A percentile compares a stretch with the other conserved stretches of the same genome.
Evolutionary conservation across 2,329 filamentous ascomycete species (phyloP).

Genomic region (Metarhizium rileyi): DNA sequence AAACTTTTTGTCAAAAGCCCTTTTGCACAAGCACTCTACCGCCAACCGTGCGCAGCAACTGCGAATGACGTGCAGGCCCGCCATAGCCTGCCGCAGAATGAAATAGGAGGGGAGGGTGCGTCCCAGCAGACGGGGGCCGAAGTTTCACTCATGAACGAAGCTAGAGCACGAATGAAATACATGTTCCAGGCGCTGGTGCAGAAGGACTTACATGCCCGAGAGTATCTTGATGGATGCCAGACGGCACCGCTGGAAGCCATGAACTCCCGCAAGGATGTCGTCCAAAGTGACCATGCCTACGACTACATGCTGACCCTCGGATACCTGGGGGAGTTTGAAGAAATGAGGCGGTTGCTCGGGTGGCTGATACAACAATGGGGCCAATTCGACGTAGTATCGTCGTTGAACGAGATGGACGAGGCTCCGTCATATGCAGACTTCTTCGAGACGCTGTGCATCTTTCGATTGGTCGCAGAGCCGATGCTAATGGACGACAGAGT

Average conservation of each 20-base stretch:
- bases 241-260: conserved; percentile 24
- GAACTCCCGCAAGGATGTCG: conserved; percentile 22
- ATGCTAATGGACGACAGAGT: conserved; percentile 25
- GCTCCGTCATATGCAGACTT: conserved; percentile 24
- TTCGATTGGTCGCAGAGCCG: conserved; percentile 37
- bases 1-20: background rate
- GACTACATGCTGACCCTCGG: conserved; percentile 55
- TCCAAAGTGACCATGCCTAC: conserved; percentile 33
- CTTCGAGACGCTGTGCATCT: conserved; percentile 32
- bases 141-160: conserved; percentile 11
- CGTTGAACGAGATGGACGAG: conserved; percentile 25
- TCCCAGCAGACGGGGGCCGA: background rate
- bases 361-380: conserved; percentile 48
- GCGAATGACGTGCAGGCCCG: background rate
- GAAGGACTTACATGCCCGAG: conserved; percentile 14
- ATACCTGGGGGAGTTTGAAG: conserved; percentile 46
- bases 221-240: conserved; percentile 11
- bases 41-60: too few relatives aligned
- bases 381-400: conserved; percentile 21
- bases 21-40: background rate
- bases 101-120: background rate
- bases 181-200: conserved; percentile 17
- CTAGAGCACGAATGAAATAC: conserved; percentile 16
- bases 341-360: conserved; percentile 44
- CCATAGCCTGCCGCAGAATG: too few relatives aligned